Evolutionary conservation across 1,139 yeast species (phyloP), one percentile per base, ranked within the genome.

Genomic region (Yamadazyma mexicana): DNA sequence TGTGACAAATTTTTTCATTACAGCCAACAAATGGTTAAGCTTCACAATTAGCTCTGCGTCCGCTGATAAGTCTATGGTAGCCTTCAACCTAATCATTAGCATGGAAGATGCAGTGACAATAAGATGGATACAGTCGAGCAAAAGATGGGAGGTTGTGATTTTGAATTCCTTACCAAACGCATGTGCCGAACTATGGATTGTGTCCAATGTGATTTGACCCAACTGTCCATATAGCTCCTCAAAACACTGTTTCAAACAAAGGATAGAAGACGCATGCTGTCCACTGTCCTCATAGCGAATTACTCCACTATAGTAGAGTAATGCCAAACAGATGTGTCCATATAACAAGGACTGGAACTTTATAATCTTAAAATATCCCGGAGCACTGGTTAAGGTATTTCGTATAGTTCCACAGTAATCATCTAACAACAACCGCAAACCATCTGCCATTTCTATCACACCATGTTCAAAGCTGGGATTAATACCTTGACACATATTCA

Each of bases 361-460:
- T 1, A 34, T 2, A 3, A 45, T 31, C 30, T 43, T 48, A 12
- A 38, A 29, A 33, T 15, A 34, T 4, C 45, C 48, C 2, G 46
- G 39, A 10, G 28, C 9, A 14, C 16, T 26, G n/a, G 17, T 23
- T 3, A 15, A 10, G 8, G 36, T 31, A 10, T n/a, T 2, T 11
- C 18, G 18, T 4, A 28, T 2, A 12, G 32, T 20, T 11, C 44
- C 44, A 14, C 31, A 11, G 12, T 15, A n/a, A 7, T 33, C 26
- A 6, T 9, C 11, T 10, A 31, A 28, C 28, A 31, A 14, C 9
- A 14, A 5, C 10, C 31, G 24, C 12, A 40, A 16, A n/a, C 27
- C 27, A 2, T 23, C 12, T 11, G 28, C 32, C n/a, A 24, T 37
- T 2, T 34, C 32, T 1, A 33, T 3, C 4, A 29, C 15, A 16